Percentiles rank a stretch among this genome's conserved stretches.
Evolutionary conservation across 2,329 filamentous ascomycete genomes (phyloP).

Genomic region (Fusarium proliferatum): DNA sequence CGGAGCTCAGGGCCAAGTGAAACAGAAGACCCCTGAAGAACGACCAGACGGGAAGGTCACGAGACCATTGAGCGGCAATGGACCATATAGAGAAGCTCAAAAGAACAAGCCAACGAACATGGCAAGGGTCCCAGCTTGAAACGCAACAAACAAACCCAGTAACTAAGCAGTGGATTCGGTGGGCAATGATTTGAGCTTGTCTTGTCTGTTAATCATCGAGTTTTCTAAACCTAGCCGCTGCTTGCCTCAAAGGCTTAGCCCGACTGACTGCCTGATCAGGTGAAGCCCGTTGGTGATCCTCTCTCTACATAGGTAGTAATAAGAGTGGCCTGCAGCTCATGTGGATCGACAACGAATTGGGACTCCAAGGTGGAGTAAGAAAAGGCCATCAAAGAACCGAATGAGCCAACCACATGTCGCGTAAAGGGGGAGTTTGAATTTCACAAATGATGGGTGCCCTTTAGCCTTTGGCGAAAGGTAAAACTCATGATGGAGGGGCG

Average conservation of each 20-base stretch:
- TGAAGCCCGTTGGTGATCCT: slow-evolving; percentile 33
- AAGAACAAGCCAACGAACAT: slow-evolving; percentile 16
- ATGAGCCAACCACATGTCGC: slow-evolving; percentile 14
- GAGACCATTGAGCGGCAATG: slow-evolving; percentile 23
- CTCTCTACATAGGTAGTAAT: neutral
- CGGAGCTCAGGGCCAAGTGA: slow-evolving; percentile 13
- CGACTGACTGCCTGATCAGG: slow-evolving; percentile 16
- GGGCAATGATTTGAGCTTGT: slow-evolving; percentile 28
- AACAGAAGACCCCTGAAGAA: slow-evolving; percentile 20
- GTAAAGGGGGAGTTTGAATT: neutral
- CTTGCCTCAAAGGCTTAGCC: neutral
- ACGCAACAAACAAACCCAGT: slow-evolving; percentile 21
- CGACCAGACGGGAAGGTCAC: slow-evolving; percentile 32
- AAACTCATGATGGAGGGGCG: slow-evolving; percentile 21
- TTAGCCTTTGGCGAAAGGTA: slow-evolving; percentile 12
- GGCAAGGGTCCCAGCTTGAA: slow-evolving; percentile 7
- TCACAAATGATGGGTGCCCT: neutral
- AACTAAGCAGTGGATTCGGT: slow-evolving; percentile 13
- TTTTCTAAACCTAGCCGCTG: neutral
- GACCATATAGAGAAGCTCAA: slow-evolving; percentile 23
- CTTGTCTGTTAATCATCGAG: slow-evolving; percentile 26
- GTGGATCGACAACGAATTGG: slow-evolving; percentile 19
- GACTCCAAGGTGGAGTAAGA: slow-evolving; percentile 5
- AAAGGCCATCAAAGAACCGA: neutral
- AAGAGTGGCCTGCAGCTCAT: slow-evolving; percentile 1